phyloP scores from a whole-genome alignment of 257 asterid genomes.

The Solanum lycopersicoides region DNA sequence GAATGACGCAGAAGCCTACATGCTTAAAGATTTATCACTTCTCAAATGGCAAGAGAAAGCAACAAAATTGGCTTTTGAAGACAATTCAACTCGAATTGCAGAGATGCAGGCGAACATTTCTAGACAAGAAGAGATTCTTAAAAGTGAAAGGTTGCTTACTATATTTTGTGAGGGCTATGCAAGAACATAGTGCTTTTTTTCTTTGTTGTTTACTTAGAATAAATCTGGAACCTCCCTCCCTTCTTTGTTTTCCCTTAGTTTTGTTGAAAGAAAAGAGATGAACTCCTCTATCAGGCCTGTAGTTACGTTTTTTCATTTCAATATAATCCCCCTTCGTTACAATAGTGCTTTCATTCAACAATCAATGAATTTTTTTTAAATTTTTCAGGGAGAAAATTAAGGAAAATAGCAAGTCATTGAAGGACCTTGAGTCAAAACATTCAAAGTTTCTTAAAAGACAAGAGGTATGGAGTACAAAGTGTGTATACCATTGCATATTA shows the following conservation, averaged over 20 bases:
- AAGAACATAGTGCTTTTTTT: neutral
- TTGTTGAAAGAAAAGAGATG: neutral
- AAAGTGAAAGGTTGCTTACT: constrained; percentile 52
- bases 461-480: constrained; percentile 39
- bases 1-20: constrained; percentile 91
- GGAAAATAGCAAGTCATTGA: constrained; percentile 47
- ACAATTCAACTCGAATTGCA: constrained; percentile 36
- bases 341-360: neutral
- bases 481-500: neutral
- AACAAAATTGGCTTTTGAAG: constrained; percentile 66
- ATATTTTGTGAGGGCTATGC: neutral
- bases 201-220: neutral
- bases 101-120: constrained; percentile 54
- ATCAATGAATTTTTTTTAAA: neutral
- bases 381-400: constrained; percentile 67
- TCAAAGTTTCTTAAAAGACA: constrained; percentile 56
- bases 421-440: constrained; percentile 76
- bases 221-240: neutral
- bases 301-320: neutral
- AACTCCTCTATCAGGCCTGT: neutral
- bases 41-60: constrained; percentile 96
- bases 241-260: neutral
- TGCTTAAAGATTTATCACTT: constrained; percentile 81
- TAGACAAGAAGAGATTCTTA: constrained; percentile 58
- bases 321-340: neutral